Conservation (phyloP, 441 rosid genomes). For the Populus hybrid region DNA sequence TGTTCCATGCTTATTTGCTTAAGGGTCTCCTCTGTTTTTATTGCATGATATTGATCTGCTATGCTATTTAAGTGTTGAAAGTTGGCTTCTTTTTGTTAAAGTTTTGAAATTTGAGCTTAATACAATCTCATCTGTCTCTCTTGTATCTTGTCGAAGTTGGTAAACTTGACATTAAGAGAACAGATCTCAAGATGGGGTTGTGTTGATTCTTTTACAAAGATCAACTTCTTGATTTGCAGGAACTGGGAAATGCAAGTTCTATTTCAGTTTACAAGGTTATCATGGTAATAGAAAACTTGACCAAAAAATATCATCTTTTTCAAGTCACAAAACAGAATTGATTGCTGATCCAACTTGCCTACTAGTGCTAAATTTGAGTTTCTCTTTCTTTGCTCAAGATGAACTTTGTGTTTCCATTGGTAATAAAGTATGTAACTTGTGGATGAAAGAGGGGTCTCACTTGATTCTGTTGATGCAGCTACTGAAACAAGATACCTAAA, state of each 20-base stretch:
- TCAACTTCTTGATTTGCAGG: constrained; percentile 1
- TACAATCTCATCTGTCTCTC: neutral
- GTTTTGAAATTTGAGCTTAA: neutral
- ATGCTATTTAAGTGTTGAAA: neutral
- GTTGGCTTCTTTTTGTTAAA: neutral
- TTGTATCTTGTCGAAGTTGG: neutral
- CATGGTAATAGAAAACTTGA: neutral
- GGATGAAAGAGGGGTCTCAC: constrained; percentile 4
- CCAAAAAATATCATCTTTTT: neutral
- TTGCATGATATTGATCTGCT: neutral
- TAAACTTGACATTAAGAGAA: neutral
- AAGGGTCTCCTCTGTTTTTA: constrained; percentile 8
- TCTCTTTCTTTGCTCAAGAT: neutral
- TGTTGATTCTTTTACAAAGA: constrained; percentile 1
- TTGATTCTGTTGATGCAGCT: constrained; percentile 36
- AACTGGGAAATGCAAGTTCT: constrained; percentile 4
- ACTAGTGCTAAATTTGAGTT: neutral
- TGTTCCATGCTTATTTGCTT: neutral
- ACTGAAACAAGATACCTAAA: constrained; percentile 62
- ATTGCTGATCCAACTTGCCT: neutral
- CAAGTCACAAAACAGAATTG: neutral
- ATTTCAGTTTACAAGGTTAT: neutral
- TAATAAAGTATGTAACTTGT: neutral
- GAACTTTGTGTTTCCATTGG: neutral
- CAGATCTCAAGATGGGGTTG: constrained; percentile 27